Conservation (phyloP, 441 rosid genomes). For the Gossypium trilobum region DNA sequence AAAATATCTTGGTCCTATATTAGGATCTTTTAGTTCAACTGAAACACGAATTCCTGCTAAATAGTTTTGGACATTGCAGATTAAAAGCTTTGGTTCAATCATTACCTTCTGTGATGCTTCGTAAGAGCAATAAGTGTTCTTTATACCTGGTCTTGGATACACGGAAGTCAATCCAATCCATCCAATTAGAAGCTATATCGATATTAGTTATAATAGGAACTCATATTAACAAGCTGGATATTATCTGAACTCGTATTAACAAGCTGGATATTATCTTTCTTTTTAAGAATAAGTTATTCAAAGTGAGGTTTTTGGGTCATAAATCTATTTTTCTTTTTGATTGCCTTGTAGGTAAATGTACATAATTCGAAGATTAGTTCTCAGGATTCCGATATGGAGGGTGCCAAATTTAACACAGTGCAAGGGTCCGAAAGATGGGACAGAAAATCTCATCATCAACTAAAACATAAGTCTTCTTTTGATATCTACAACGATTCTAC, state of each 20-base stretch:
- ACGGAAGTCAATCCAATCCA: background rate
- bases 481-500: slow-evolving; percentile 33
- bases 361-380: slow-evolving; percentile 33
- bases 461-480: slow-evolving; percentile 33
- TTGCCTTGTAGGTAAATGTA: slow-evolving; percentile 39
- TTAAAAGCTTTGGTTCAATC: background rate
- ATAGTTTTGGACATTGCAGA: background rate
- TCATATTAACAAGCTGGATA: background rate
- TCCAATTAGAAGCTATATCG: background rate
- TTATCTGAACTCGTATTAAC: background rate
- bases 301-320: background rate
- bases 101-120: background rate
- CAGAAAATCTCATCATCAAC: slow-evolving; percentile 32
- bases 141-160: background rate
- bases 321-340: slow-evolving; percentile 6
- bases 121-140: slow-evolving; percentile 1
- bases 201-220: background rate
- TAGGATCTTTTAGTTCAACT: background rate
- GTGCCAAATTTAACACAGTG: slow-evolving; percentile 25
- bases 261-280: background rate
- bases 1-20: background rate
- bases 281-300: background rate
- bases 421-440: slow-evolving; percentile 38
- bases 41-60: background rate
- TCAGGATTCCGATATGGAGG: slow-evolving; percentile 38